Percentiles rank a stretch among this genome's conserved stretches.
Evolutionary conservation across 371 early-diverging fungal genomes (phyloP).

Genomic region (Mucor irregularis): DNA sequence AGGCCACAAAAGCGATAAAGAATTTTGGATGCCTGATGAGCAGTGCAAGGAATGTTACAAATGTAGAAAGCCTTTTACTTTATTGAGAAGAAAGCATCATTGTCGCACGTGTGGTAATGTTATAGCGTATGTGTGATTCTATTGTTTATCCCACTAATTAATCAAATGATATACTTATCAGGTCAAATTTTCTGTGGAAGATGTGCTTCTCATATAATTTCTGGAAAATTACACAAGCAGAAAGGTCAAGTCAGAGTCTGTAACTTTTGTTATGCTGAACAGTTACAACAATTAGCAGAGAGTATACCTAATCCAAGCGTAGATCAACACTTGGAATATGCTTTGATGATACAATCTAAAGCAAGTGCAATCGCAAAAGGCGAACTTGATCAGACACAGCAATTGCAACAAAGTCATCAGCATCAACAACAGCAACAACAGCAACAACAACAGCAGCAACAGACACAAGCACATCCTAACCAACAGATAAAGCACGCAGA

Average conservation of each 20-base stretch:
- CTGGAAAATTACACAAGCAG: constrained; percentile 71
- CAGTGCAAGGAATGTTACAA: constrained; percentile 82
- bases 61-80: constrained; percentile 73
- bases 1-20: constrained; percentile 66
- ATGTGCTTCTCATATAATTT: constrained; percentile 77
- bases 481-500: too few relatives aligned
- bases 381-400: background rate
- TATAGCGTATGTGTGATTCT: background rate
- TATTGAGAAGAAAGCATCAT: constrained; percentile 79
- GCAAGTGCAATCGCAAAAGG: background rate
- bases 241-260: constrained; percentile 79
- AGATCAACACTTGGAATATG: background rate
- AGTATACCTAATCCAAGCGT: background rate
- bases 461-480: background rate
- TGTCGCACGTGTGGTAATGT: constrained; percentile 82
- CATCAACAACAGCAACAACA: background rate
- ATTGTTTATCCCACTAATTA: background rate
- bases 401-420: background rate
- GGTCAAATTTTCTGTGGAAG: constrained; percentile 81
- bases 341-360: background rate
- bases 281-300: constrained; percentile 40
- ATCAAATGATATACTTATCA: constrained; percentile 12
- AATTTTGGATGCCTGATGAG: constrained; percentile 89
- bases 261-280: constrained; percentile 69
- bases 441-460: background rate